Conservation (phyloP, 2,329 filamentous ascomycete species). For the Ophiostoma fasciatum region DNA sequence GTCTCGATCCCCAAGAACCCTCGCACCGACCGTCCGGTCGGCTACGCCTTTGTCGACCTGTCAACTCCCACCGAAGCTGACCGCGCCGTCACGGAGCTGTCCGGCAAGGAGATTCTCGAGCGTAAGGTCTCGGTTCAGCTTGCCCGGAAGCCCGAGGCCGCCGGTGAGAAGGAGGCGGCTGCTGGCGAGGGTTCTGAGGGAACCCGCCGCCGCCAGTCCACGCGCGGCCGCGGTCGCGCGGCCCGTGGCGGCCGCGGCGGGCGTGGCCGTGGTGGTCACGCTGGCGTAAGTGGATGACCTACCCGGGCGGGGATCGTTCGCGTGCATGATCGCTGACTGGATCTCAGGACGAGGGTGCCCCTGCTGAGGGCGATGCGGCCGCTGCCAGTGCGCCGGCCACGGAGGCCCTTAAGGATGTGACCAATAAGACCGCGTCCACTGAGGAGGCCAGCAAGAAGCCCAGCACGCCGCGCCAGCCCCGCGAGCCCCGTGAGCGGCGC, state of each 20-base stretch:
- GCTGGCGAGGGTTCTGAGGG: constrained; percentile 64
- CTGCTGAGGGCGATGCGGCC: constrained; percentile 31
- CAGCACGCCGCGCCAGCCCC: constrained; percentile 43
- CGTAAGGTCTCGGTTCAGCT: constrained; percentile 99
- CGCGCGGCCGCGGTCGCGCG: constrained; percentile 52
- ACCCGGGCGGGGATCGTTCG: too few species aligned
- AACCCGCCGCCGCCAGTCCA: constrained; percentile 45
- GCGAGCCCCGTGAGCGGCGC: constrained; percentile 46
- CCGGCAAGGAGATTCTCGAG: constrained; percentile 93
- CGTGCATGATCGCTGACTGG: background rate
- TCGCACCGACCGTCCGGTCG: constrained; percentile 93
- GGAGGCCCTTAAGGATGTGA: constrained; percentile 48
- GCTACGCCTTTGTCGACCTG: constrained; percentile 97
- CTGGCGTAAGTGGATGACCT: constrained; percentile 36
- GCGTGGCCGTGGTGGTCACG: constrained; percentile 55
- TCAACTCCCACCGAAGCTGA: constrained; percentile 89
- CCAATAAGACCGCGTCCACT: constrained; percentile 37
- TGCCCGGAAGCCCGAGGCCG: constrained; percentile 87
- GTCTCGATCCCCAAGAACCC: constrained; percentile 99
- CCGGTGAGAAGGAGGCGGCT: constrained; percentile 63
- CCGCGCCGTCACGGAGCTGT: constrained; percentile 87
- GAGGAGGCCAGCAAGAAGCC: constrained; percentile 43
- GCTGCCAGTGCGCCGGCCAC: constrained; percentile 28
- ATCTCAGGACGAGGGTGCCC: constrained; percentile 24
- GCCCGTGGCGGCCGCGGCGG: constrained; percentile 46